Conservation (phyloP, 768 basidiomycete genomes). For the Collybia sp. region DNA sequence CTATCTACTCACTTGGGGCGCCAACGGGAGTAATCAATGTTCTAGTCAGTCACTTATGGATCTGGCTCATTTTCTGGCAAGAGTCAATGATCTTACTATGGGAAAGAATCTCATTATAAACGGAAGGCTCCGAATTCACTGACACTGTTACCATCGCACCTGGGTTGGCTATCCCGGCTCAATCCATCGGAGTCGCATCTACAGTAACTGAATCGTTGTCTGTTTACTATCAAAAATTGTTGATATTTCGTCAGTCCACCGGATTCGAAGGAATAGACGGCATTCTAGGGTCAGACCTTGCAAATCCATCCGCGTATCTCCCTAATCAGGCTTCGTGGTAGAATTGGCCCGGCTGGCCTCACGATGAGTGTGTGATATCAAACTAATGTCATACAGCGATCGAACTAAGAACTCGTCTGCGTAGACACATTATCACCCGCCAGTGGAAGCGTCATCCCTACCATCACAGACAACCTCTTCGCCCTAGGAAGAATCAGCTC, state of each 20-base stretch:
- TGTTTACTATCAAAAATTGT: too few relatives aligned
- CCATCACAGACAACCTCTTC: slow-evolving; percentile 58
- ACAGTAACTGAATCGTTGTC: too few relatives aligned
- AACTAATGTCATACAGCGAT: too few relatives aligned
- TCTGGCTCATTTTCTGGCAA: slow-evolving; percentile 48
- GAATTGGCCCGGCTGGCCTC: slow-evolving; percentile 48
- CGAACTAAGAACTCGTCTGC: too few relatives aligned
- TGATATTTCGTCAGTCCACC: too few relatives aligned
- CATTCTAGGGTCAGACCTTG: slow-evolving; percentile 36
- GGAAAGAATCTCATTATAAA: not conserved
- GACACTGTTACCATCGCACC: slow-evolving; percentile 41
- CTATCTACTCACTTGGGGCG: not conserved
- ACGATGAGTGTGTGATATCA: slow-evolving; percentile 21
- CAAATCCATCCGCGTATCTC: not conserved
- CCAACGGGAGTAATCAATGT: not conserved
- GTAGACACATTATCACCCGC: slow-evolving; percentile 26
- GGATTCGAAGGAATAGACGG: slow-evolving; percentile 50
- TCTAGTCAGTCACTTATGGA: slow-evolving; percentile 49
- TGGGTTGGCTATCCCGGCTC: slow-evolving; percentile 36
- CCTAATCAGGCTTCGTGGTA: slow-evolving; percentile 8
- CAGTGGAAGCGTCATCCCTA: slow-evolving; percentile 35
- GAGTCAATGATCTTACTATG: slow-evolving; percentile 7
- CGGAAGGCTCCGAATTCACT: too few relatives aligned
- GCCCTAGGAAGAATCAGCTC: slow-evolving; percentile 38
- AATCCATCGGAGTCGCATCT: too few relatives aligned